Conservation (phyloP, 176 grass and related monocot genomes). For the Musa troglodytarum region DNA sequence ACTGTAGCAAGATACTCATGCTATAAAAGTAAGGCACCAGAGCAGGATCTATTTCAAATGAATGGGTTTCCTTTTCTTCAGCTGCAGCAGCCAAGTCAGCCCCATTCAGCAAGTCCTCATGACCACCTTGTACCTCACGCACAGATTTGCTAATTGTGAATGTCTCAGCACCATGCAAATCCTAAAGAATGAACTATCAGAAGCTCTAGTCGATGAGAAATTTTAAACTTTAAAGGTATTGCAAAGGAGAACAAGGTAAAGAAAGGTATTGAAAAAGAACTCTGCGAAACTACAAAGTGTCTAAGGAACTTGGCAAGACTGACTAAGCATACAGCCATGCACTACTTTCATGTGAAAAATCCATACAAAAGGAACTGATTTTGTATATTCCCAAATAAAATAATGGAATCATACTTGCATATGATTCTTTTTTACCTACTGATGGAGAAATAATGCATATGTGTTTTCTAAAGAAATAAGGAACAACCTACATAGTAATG, state of each 20-base stretch:
- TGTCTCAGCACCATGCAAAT: conserved; percentile 41
- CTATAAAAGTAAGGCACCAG: conserved; percentile 44
- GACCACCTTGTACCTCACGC: conserved; percentile 47
- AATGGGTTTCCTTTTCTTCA: conserved; percentile 90
- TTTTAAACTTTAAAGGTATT: conserved; percentile 9
- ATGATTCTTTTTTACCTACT: neutral
- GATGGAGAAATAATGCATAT: neutral
- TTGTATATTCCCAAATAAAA: neutral
- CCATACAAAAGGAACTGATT: neutral
- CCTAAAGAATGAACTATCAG: conserved; percentile 34
- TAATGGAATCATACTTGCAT: neutral
- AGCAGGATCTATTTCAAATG: conserved; percentile 69
- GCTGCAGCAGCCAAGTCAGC: conserved; percentile 69
- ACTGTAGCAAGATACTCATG: neutral
- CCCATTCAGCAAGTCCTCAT: conserved; percentile 65
- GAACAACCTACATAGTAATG: neutral
- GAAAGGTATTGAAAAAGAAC: neutral
- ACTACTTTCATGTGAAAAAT: neutral
- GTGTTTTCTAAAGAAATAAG: neutral
- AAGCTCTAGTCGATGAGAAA: neutral
- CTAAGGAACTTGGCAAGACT: neutral
- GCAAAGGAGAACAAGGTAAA: neutral
- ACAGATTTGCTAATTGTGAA: conserved; percentile 65
- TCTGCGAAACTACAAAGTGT: neutral
- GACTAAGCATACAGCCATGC: neutral